Evolutionary conservation across 2,329 filamentous ascomycete genomes (phyloP), one percentile per base, ranked within the genome.

Genomic region (Penicillium griseofulvum): DNA sequence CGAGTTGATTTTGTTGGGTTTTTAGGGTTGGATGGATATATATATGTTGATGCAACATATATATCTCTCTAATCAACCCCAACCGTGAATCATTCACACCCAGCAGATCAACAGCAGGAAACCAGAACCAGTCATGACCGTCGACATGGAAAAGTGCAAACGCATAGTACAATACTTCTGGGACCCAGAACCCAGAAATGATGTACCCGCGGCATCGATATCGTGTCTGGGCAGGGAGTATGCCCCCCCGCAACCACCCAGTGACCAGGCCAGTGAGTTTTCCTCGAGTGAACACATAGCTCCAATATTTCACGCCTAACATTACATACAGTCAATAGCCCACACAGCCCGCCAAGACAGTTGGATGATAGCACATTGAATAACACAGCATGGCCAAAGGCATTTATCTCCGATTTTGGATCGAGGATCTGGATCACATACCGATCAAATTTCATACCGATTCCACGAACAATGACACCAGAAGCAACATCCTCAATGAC

Each of bases 401-500:
- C 84, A 5, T 99, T 99, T 67, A 78, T 97, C 33, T 88, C 91
- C 57, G 94, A 99, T 73, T 95, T 97, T 67, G 91, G 96, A 71
- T 92, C 93, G 5, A 85, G 86, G 58, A 85, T 97, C 72, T 97
- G 94, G 93, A 90, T 99, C 83, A 97, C 93, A 10, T 99, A 99
- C 69, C 86, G 94, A 49, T 94, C 87, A 26, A 88, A 88, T 63
- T 99, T 99, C 70, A 79, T 86, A 10, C 81, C 86, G 0, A 99
- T 99, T 69, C 82, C 89, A 17, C 90, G 87, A 71, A 92, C 89
- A 4, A 80, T 83, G 51, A 88, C 93, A 62, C 86, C 89, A 0
- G 86, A 86, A 66, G 88, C 90, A 14, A 71, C 80, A 1, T 81
- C 87, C 4, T 80, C 85, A 8, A 84, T 97, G 78, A 95, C 90